Evolutionary conservation across 148 eudicot species (phyloP).

Genomic region (Diospyros lotus): DNA sequence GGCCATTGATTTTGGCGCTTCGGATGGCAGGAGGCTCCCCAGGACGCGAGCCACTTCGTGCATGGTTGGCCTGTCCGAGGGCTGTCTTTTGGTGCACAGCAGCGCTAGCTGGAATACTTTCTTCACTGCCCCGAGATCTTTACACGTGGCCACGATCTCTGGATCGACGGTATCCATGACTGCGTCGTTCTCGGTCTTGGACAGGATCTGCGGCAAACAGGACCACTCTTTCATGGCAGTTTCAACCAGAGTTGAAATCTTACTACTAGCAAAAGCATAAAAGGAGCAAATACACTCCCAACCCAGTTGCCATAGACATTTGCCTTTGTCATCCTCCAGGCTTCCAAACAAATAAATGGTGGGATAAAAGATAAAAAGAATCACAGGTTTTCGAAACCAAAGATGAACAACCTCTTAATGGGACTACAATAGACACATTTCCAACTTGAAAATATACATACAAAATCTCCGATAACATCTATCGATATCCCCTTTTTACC

Average conservation of each 20-base stretch:
- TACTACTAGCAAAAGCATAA: no score
- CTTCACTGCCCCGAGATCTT: constrained; percentile 75
- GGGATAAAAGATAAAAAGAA: no score
- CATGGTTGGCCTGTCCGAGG: constrained; percentile 92
- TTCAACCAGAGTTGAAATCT: no score
- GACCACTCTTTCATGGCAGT: no score
- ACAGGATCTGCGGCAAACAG: constrained; percentile 46
- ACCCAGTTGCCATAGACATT: no score
- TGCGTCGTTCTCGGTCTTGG: constrained; percentile 85
- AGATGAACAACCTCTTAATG: background rate
- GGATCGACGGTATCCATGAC: constrained; percentile 95
- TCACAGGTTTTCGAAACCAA: background rate
- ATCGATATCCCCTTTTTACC: background rate
- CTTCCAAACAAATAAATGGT: no score
- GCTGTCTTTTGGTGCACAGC: constrained; percentile 88
- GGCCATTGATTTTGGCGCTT: constrained; percentile 23
- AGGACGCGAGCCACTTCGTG: constrained; percentile 90
- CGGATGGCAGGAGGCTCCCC: constrained; percentile 50
- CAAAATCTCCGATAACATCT: background rate
- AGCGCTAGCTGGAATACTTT: constrained; percentile 93
- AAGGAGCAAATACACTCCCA: no score
- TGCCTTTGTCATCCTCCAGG: no score
- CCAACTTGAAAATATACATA: background rate
- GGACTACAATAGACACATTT: no score
- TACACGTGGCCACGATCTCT: constrained; percentile 66